Base-by-base conservation (phyloP, 352 stramenopile genomes). In the Phytophthora aleatoria region DNA sequence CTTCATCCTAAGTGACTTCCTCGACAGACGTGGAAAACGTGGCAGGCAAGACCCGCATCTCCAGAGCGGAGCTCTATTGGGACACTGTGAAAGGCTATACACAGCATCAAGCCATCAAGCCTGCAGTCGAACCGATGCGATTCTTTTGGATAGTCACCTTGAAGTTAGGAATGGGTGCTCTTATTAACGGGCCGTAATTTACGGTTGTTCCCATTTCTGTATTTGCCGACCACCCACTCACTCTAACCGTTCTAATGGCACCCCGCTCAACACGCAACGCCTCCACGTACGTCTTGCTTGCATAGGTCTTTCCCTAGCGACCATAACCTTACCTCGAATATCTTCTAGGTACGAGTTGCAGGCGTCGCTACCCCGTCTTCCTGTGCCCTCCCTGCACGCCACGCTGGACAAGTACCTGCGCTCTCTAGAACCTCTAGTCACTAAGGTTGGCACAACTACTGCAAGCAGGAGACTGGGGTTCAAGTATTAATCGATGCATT, bases 321-420 rank as follows among this genome's bases (percentile, higher is more conserved):
- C 10, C 5, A 38, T 38, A 1, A 12, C 8, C 7, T 38, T 12
- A 38, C 33, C 8, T 38, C 33, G 20, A 38, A 12, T 38, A 9
- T 38, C 8, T 9, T 12, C 33, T 26, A 45, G 39, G 9, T 45
- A 45, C 16, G 39, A 45, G 8, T 26, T 80, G 43, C 95, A 99
- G 73, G 61, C 58, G n/a, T 59, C 68, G 44, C 67, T 92, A 16
- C 81, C 80, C 27, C 78, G 76, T 31, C 60, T 98, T 26, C 90
- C 92, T 1, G 90, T 98, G 51, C 92, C 95, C 0, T 57, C 70
- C 9, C 69, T 98, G 4, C 69, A 91, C 31, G 79, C 95, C 35
- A 98, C 93, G 33, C 67, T 96, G n/a, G 47, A 76, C 38, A 87
- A 87, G 35, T 97, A 97, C 59, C 59, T 93, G 41, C 63, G 63